These are phyloP conservation scores for Metschnikowia colocasiae DNA, from an alignment of 805 yeast genomes.

Conservation along the genomic window DNA sequence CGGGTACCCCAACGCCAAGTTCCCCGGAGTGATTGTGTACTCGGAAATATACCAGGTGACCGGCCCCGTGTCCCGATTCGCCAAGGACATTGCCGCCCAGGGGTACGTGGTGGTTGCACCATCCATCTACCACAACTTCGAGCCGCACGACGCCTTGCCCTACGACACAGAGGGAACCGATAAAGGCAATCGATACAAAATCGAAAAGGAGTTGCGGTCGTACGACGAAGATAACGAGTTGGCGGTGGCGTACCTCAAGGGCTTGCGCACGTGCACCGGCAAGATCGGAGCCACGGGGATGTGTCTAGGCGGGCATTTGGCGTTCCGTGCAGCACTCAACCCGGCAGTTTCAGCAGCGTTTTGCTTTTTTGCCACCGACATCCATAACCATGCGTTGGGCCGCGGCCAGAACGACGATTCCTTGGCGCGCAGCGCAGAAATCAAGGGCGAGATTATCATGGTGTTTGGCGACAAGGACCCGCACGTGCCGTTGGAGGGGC, in stretches of 20 bases:
- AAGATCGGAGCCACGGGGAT: conserved; percentile 79
- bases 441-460: conserved; percentile 58
- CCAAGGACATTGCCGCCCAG: conserved; percentile 72
- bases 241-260: conserved; percentile 57
- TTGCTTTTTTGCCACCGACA: conserved; percentile 78
- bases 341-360: conserved; percentile 62
- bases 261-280: conserved; percentile 64
- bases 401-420: conserved; percentile 64
- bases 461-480: conserved; percentile 77
- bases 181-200: conserved; percentile 63
- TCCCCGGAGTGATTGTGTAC: conserved; percentile 77
- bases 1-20: conserved; percentile 72
- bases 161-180: conserved; percentile 76
- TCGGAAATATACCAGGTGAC: conserved; percentile 80
- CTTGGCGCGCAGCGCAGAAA: conserved; percentile 50
- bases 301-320: conserved; percentile 85
- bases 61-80: conserved; percentile 78
- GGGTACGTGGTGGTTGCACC: conserved; percentile 81
- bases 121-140: conserved; percentile 73
- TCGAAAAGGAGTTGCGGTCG: conserved; percentile 61
- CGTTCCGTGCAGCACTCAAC: conserved; percentile 66
- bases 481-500: conserved; percentile 75
- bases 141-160: conserved; percentile 56
- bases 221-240: conserved; percentile 72
- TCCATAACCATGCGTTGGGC: conserved; percentile 66